Percentiles rank a stretch among this genome's conserved stretches.
Evolutionary conservation across 495 filamentous ascomycete species (phyloP).

Genomic region (Pyrenopolyporus hunteri): DNA sequence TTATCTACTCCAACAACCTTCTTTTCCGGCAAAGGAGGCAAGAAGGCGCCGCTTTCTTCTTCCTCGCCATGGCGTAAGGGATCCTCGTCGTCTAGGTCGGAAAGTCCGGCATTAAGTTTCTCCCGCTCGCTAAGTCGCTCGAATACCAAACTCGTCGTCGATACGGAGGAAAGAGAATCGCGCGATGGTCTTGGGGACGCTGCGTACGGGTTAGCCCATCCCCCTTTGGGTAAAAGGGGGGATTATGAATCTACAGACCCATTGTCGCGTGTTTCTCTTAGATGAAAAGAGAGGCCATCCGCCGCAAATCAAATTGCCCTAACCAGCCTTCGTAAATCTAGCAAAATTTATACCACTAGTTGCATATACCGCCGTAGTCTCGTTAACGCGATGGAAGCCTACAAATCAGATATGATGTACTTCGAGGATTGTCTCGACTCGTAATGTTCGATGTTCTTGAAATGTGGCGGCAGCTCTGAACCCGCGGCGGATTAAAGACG

Average conservation of each 20-base stretch:
- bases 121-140: slow-evolving; percentile 68
- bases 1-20: slow-evolving; percentile 59
- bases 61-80: slow-evolving; percentile 49
- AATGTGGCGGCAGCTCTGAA: background rate
- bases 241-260: slow-evolving; percentile 19
- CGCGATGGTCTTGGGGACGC: slow-evolving; percentile 53
- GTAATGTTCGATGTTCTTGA: background rate
- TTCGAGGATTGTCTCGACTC: background rate
- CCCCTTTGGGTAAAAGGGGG: background rate
- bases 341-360: background rate
- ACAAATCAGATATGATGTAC: background rate
- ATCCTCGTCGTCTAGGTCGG: slow-evolving; percentile 55
- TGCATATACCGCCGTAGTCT: background rate
- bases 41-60: slow-evolving; percentile 53
- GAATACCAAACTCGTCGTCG: slow-evolving; percentile 78
- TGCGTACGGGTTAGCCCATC: slow-evolving; percentile 10
- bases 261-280: slow-evolving; percentile 22
- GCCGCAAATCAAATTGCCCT: background rate
- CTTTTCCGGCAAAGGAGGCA: slow-evolving; percentile 41
- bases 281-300: slow-evolving; percentile 20
- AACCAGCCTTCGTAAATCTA: background rate
- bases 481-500: background rate
- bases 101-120: slow-evolving; percentile 42
- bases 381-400: background rate
- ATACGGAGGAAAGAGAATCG: slow-evolving; percentile 70